phyloP scores from a whole-genome alignment of 2,329 filamentous ascomycete genomes.

The Cordyceps cateniannulata region DNA sequence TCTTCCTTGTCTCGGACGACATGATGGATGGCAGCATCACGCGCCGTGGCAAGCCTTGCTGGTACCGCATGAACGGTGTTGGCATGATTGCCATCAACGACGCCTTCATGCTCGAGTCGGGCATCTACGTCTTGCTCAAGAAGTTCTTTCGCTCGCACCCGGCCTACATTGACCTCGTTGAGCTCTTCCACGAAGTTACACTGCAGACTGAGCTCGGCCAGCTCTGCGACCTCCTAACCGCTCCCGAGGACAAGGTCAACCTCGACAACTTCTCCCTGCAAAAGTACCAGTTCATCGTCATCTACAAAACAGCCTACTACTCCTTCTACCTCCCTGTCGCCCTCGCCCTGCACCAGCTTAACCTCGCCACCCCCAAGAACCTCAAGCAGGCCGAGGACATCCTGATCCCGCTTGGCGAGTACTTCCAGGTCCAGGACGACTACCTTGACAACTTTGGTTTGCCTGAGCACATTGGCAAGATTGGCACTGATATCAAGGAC shows the following conservation, averaged over 20 bases:
- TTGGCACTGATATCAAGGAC: conserved; percentile 97
- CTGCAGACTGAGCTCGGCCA: conserved; percentile 96
- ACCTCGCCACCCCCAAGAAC: conserved; percentile 80
- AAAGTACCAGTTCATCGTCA: conserved; percentile 97
- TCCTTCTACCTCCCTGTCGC: conserved; percentile 97
- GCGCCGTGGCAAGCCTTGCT: conserved; percentile 88
- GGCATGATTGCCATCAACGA: conserved; percentile 99
- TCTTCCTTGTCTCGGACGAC: conserved; percentile 97
- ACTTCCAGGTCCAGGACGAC: conserved; percentile 99
- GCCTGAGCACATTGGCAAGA: conserved; percentile 91
- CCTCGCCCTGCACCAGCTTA: conserved; percentile 77
- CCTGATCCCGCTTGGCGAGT: conserved; percentile 93
- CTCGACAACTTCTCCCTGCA: conserved; percentile 91
- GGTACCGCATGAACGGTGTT: conserved; percentile 85
- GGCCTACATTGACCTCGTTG: conserved; percentile 82
- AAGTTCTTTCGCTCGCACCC: conserved; percentile 88
- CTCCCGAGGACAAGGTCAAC: conserved; percentile 88
- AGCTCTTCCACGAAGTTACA: conserved; percentile 92
- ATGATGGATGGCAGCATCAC: conserved; percentile 98
- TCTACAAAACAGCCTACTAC: conserved; percentile 99
- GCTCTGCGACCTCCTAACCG: conserved; percentile 88
- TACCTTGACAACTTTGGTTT: conserved; percentile 97
- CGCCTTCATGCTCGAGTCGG: conserved; percentile 86
- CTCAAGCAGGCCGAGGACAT: conserved; percentile 85
- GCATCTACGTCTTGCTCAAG: conserved; percentile 87